phyloP scores from a whole-genome alignment of 2,329 filamentous ascomycete species.

The Paraphaeosphaeria minitans region DNA sequence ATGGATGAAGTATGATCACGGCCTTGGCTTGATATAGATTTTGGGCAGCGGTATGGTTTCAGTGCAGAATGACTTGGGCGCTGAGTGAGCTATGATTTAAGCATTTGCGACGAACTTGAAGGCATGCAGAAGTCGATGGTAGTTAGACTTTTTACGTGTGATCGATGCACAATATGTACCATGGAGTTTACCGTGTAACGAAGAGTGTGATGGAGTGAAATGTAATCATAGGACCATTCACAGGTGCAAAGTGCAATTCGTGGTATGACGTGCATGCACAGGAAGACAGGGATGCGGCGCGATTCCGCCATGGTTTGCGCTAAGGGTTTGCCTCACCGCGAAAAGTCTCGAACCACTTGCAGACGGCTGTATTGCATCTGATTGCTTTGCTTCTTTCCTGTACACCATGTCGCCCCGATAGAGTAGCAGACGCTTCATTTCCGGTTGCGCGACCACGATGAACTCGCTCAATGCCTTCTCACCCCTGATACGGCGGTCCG shows the following conservation, averaged over 20 bases:
- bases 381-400: background rate
- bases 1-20: background rate
- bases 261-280: slow-evolving; percentile 1
- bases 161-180: background rate
- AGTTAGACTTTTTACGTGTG: background rate
- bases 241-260: too few relatives aligned
- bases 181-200: background rate
- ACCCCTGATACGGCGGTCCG: slow-evolving; percentile 32
- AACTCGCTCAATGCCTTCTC: slow-evolving; percentile 30
- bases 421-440: slow-evolving; percentile 1
- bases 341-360: slow-evolving; percentile 7
- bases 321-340: slow-evolving; percentile 2
- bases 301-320: background rate
- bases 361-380: background rate
- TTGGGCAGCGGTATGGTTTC: slow-evolving; percentile 6
- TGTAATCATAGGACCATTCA: too few relatives aligned
- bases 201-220: background rate
- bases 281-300: slow-evolving; percentile 8
- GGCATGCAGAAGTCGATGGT: background rate
- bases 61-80: background rate
- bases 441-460: slow-evolving; percentile 38
- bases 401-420: slow-evolving; percentile 1
- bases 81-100: background rate
- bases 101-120: background rate
- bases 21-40: background rate